Base-by-base conservation (phyloP, 805 yeast genomes). In the Saturnispora quitensis region DNA sequence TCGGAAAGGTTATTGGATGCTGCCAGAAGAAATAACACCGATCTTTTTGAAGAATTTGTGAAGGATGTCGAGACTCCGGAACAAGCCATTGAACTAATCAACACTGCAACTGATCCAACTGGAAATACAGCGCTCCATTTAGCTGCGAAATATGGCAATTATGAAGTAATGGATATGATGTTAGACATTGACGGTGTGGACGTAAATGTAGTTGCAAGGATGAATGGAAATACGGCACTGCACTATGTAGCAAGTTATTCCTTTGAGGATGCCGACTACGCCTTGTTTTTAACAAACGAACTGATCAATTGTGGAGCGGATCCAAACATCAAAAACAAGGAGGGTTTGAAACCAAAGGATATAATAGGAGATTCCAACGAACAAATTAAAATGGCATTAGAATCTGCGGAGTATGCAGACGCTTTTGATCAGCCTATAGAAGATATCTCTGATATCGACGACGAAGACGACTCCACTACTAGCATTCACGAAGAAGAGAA, bases 241-340 rank as follows among this genome's bases (percentile, higher is more conserved):
- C 98, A 91, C 67, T 70, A 78, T 55, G 95, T 96, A 5, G 96
- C 84, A 12, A 77, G 77, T 55, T 91, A 86, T 65, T 75, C 90
- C 13, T 72, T 73, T 45, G 82, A 80, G 25, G 96, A 91, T 62
- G 87, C 93, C 0, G 97, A 87, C 54, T 89, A 85, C 66, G 97
- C 96, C 0, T 70, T 74, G 24, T 87, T 82, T 58, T 73, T 89
- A 34, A 80, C 83, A 12, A 95, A 87, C 61, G 85, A 84, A 64
- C 75, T 93, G 55, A 71, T 93, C 40, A 97, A 90, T 61, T 96
- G 95, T 28, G 98, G 99, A 3, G 83, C 93, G 1, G 93, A 90
- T 67, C 87, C 95, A 2, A 73, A 76, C 47, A 63, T 77, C 17
- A 74, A 65, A 56, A 86, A 86, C 62, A 75, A 73, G 36, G 72